A percentile compares a stretch with the other conserved stretches of the same genome.
These are phyloP conservation scores for Trametes villosa DNA, from an alignment of 768 basidiomycete species.

Conservation along the genomic window DNA sequence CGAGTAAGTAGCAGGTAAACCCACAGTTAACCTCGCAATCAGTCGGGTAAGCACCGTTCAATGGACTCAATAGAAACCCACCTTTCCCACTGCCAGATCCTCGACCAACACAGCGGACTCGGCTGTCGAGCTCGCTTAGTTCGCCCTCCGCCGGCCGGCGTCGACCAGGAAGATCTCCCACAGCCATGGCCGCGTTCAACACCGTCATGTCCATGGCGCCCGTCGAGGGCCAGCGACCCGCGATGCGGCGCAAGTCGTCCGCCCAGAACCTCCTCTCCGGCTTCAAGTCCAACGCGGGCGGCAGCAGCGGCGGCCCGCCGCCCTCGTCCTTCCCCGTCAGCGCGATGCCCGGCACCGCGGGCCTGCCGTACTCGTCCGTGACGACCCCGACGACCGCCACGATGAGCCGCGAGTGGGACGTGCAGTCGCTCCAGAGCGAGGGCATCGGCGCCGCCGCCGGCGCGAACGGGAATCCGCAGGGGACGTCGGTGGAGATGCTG, in stretches of 20 bases:
- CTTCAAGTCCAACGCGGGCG: slow-evolving; percentile 52
- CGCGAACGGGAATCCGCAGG: slow-evolving; percentile 43
- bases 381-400: slow-evolving; percentile 36
- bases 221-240: slow-evolving; percentile 42
- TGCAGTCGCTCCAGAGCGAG: slow-evolving; percentile 65
- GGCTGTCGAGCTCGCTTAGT: slow-evolving; percentile 5
- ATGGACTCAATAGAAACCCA: neutral
- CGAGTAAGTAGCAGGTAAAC: slow-evolving; percentile 12
- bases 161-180: slow-evolving; percentile 11
- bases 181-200: slow-evolving; percentile 34
- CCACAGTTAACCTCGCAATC: neutral
- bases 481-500: slow-evolving; percentile 78
- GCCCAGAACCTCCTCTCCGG: slow-evolving; percentile 82
- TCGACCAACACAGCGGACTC: neutral
- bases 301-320: slow-evolving; percentile 12
- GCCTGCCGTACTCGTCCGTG: slow-evolving; percentile 22
- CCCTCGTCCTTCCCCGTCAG: slow-evolving; percentile 26
- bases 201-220: slow-evolving; percentile 32
- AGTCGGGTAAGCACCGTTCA: neutral
- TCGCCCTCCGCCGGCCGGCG: slow-evolving; percentile 16
- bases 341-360: slow-evolving; percentile 22
- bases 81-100: neutral
- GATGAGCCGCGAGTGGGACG: slow-evolving; percentile 67
- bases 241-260: slow-evolving; percentile 84
- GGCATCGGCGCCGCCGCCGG: slow-evolving; percentile 29